A percentile compares a stretch with the other conserved stretches of the same genome.
Evolutionary conservation across 306 rosid species (phyloP).

Genomic region (Dalbergia cultrata): DNA sequence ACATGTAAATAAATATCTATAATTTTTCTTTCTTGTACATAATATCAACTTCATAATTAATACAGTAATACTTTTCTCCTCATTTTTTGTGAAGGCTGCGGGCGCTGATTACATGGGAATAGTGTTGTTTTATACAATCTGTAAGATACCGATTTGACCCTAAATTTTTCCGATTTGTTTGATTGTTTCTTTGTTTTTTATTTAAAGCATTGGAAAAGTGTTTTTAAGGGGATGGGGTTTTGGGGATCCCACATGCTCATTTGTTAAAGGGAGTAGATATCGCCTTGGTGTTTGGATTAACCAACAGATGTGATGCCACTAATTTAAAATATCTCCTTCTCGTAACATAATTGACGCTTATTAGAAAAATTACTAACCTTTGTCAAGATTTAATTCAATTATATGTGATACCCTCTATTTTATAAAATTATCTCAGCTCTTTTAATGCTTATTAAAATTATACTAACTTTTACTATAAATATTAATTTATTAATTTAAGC

Average conservation of each 20-base stretch:
- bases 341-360: neutral
- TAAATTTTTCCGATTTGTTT: neutral
- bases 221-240: neutral
- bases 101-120: slow-evolving; percentile 44
- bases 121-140: slow-evolving; percentile 38
- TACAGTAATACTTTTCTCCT: neutral
- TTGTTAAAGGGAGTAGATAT: slow-evolving; percentile 24
- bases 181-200: slow-evolving; percentile 28
- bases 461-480: too few relatives aligned
- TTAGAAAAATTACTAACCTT: too few relatives aligned
- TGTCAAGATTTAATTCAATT: too few relatives aligned
- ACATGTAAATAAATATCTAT: neutral
- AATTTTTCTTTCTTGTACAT: neutral
- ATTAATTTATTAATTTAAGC: too few relatives aligned
- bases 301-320: slow-evolving; percentile 34
- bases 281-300: slow-evolving; percentile 35
- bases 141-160: slow-evolving; percentile 35
- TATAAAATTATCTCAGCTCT: too few relatives aligned
- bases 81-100: slow-evolving; percentile 28
- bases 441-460: too few relatives aligned
- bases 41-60: slow-evolving; percentile 6
- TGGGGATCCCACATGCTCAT: slow-evolving; percentile 43
- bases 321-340: neutral
- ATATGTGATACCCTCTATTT: too few relatives aligned
- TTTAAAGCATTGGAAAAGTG: neutral